These are phyloP conservation scores for Orobanche coerulescens DNA, from an alignment of 257 asterid species.

Conservation along the genomic window DNA sequence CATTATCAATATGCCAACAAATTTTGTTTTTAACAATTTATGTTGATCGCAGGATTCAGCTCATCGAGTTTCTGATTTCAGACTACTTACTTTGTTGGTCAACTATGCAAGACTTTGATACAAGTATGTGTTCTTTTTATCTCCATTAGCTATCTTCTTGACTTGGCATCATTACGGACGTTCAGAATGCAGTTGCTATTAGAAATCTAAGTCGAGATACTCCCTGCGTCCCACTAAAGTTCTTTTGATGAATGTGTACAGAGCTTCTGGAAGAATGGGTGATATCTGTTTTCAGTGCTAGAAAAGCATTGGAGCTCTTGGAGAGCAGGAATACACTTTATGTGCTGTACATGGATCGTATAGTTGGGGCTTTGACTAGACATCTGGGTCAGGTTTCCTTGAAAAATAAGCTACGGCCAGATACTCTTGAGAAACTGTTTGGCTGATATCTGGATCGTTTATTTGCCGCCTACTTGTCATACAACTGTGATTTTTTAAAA, in stretches of 20 bases:
- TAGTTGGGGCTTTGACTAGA: conserved; percentile 65
- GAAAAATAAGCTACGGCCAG: conserved; percentile 43
- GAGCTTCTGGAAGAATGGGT: conserved; percentile 84
- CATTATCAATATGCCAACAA: not conserved
- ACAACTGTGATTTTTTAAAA: too few relatives aligned
- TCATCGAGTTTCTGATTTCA: conserved; percentile 74
- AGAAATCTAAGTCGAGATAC: not conserved
- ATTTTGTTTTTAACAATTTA: conserved; percentile 6
- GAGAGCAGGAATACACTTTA: conserved; percentile 76
- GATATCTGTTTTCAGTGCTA: conserved; percentile 51
- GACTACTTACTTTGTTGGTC: conserved; percentile 73
- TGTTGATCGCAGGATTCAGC: conserved; percentile 82
- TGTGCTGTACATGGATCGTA: conserved; percentile 77
- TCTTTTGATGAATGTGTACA: conserved; percentile 23
- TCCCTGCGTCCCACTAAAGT: not conserved
- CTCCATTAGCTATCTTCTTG: not conserved
- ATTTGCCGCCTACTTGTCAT: too few relatives aligned
- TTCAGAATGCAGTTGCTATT: conserved; percentile 2
- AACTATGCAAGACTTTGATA: conserved; percentile 44
- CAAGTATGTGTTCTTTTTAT: conserved; percentile 38
- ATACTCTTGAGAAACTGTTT: conserved; percentile 44
- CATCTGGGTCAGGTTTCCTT: conserved; percentile 52
- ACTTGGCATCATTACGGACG: conserved; percentile 4
- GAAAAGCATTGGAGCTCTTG: conserved; percentile 60
- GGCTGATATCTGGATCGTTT: conserved; percentile 44